Evolutionary conservation across 106 monocot species (phyloP).

Genomic region (Triglochin maritima): DNA sequence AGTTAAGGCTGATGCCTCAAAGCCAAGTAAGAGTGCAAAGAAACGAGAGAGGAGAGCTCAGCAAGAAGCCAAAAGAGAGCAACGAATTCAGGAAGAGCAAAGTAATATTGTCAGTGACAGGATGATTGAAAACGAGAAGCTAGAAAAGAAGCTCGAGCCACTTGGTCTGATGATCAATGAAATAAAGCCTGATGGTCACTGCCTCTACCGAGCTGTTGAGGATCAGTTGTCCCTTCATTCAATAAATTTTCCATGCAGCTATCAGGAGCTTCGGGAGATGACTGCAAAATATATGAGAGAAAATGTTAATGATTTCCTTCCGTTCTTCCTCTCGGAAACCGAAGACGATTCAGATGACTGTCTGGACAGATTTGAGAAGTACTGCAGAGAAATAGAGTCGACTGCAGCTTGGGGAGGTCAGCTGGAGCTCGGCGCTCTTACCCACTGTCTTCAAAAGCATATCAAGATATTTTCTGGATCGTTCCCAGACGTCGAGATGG

Average conservation of each 20-base stretch:
- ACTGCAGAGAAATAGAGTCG: conserved; percentile 47
- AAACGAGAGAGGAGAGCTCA: conserved; percentile 47
- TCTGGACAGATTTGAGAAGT: conserved; percentile 37
- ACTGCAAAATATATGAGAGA: conserved; percentile 55
- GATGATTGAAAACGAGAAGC: conserved; percentile 43
- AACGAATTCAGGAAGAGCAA: conserved; percentile 62
- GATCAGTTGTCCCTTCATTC: conserved; percentile 38
- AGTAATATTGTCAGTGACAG: conserved; percentile 43
- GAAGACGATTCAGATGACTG: conserved; percentile 25
- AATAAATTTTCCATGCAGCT: conserved; percentile 12
- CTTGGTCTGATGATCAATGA: conserved; percentile 49
- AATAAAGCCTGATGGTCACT: conserved; percentile 78
- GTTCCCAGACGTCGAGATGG: conserved; percentile 79
- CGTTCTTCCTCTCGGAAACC: conserved; percentile 50
- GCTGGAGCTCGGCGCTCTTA: conserved; percentile 64
- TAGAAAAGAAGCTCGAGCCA: conserved; percentile 54
- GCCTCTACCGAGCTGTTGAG: conserved; percentile 67
- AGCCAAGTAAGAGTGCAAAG: conserved; percentile 44
- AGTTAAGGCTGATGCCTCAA: conserved; percentile 20
- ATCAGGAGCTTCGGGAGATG: conserved; percentile 47
- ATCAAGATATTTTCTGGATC: conserved; percentile 60
- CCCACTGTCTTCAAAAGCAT: conserved; percentile 48
- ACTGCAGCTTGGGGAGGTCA: conserved; percentile 72
- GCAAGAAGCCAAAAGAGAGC: conserved; percentile 61
- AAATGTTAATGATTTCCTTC: conserved; percentile 38